phyloP scores from a whole-genome alignment of 768 basidiomycete species.

The Cubamyces lactineus region DNA sequence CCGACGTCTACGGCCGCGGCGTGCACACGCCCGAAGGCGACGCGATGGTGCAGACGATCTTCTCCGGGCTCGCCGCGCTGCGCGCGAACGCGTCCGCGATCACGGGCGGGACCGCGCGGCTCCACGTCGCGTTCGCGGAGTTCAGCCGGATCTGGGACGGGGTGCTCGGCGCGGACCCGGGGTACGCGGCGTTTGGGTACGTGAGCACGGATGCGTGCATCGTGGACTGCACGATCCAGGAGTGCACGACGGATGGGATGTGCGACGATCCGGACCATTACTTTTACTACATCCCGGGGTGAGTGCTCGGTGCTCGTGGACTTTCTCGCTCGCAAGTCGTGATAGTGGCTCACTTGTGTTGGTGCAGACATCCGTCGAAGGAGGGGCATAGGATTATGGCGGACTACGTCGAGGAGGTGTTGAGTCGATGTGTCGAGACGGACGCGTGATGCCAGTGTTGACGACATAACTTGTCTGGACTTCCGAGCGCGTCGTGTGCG shows the following conservation, averaged over 20 bases:
- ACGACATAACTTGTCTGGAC: no score
- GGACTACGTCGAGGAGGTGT: not conserved
- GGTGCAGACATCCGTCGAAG: not conserved
- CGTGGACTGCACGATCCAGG: constrained; percentile 16
- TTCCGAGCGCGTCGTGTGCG: not conserved
- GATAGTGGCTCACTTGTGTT: no score
- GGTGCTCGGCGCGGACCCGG: constrained; percentile 47
- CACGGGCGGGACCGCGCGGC: not conserved
- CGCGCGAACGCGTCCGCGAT: constrained; percentile 31
- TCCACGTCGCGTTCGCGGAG: constrained; percentile 48
- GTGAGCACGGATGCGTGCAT: constrained; percentile 36
- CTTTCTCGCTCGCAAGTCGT: no score
- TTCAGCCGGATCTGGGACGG: constrained; percentile 55
- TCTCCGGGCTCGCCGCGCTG: constrained; percentile 43
- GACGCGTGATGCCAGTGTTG: not conserved
- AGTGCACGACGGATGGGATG: constrained; percentile 28
- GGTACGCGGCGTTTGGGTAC: constrained; percentile 53
- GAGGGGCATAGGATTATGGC: not conserved
- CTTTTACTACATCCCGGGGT: constrained; percentile 58
- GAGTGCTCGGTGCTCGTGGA: constrained; percentile 20
- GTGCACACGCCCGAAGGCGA: constrained; percentile 44
- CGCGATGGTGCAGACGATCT: constrained; percentile 51
- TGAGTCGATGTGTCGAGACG: constrained; percentile 35
- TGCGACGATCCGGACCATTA: constrained; percentile 44
- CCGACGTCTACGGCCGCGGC: constrained; percentile 56